A percentile compares a stretch with the other conserved stretches of the same genome.
Conservation (phyloP, 768 basidiomycete species). For the Boletus coccyginus region DNA sequence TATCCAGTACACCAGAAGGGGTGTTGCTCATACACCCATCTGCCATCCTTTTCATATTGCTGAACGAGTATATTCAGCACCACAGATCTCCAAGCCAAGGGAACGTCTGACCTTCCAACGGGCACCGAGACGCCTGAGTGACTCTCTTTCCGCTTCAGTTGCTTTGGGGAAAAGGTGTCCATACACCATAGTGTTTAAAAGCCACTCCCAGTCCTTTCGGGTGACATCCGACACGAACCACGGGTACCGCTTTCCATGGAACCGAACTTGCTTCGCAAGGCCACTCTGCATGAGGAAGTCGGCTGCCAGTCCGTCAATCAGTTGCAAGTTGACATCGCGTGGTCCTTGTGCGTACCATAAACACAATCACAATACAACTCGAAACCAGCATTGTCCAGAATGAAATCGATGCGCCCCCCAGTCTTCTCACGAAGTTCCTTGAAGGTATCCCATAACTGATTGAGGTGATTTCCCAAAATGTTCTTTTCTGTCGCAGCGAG, state of each 20-base stretch:
- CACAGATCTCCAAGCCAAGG: not conserved
- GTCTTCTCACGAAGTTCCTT: slow-evolving; percentile 66
- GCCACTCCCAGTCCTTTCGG: slow-evolving; percentile 92
- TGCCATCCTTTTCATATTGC: slow-evolving; percentile 91
- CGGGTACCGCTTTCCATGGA: slow-evolving; percentile 94
- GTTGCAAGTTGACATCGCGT: not conserved
- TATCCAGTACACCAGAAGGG: slow-evolving; percentile 97
- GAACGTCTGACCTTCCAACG: slow-evolving; percentile 76
- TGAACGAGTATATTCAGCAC: slow-evolving; percentile 26
- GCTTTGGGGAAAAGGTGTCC: slow-evolving; percentile 90
- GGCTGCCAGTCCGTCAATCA: slow-evolving; percentile 45
- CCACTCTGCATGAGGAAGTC: slow-evolving; percentile 94
- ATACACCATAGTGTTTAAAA: slow-evolving; percentile 82
- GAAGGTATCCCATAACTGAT: slow-evolving; percentile 69
- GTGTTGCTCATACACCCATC: slow-evolving; percentile 93
- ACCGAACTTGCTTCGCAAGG: slow-evolving; percentile 76
- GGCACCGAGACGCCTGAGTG: slow-evolving; percentile 71
- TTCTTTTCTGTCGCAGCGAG: slow-evolving; percentile 96
- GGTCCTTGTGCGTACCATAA: slow-evolving; percentile 54
- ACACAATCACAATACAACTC: slow-evolving; percentile 88
- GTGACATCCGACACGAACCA: slow-evolving; percentile 97
- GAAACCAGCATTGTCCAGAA: slow-evolving; percentile 81
- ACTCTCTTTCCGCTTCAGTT: slow-evolving; percentile 75
- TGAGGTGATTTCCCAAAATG: slow-evolving; percentile 84
- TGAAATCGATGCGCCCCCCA: slow-evolving; percentile 74